These are phyloP conservation scores for Acanthamoeba sp. DNA, from an alignment of 208 protist genomes.

Conservation along the genomic window DNA sequence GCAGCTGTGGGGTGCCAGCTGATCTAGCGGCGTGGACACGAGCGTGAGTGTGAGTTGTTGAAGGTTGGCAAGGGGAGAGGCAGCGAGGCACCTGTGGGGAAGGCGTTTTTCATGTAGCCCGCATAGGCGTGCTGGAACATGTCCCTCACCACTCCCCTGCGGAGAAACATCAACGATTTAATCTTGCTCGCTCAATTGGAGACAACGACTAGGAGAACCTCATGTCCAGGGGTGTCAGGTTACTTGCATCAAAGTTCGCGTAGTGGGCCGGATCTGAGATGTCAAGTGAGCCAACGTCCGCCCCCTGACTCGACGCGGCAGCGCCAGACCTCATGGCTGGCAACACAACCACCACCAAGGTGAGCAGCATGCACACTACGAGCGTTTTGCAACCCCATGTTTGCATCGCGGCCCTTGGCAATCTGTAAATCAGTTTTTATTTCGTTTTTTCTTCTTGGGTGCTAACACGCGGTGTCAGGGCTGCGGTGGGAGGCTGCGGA, in stretches of 20 bases:
- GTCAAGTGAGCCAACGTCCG: too few relatives aligned
- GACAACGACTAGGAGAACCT: neutral
- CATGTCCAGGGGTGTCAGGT: neutral
- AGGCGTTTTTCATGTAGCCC: conserved; percentile 92
- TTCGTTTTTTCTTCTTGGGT: neutral
- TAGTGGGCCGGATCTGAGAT: too few relatives aligned
- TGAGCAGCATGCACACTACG: neutral
- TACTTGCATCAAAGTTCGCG: neutral
- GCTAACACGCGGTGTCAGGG: too few relatives aligned
- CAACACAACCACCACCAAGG: neutral
- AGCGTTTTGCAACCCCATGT: neutral
- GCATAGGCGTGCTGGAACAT: conserved; percentile 93
- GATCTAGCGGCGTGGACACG: conserved; percentile 86
- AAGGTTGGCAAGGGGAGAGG: conserved; percentile 82
- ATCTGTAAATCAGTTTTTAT: neutral
- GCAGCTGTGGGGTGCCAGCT: conserved; percentile 90
- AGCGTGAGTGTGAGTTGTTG: conserved; percentile 73
- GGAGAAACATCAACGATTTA: neutral
- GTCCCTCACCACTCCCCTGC: conserved; percentile 85
- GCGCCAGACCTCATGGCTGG: neutral
- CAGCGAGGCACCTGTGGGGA: conserved; percentile 90
- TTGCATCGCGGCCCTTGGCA: neutral
- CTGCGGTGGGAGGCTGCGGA: conserved; percentile 5
- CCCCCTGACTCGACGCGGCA: too few relatives aligned
- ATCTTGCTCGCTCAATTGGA: too few relatives aligned